Evolutionary conservation across 2,329 filamentous ascomycete genomes (phyloP), one percentile per base, ranked within the genome.

Genomic region (Ampelomyces quisqualis): DNA sequence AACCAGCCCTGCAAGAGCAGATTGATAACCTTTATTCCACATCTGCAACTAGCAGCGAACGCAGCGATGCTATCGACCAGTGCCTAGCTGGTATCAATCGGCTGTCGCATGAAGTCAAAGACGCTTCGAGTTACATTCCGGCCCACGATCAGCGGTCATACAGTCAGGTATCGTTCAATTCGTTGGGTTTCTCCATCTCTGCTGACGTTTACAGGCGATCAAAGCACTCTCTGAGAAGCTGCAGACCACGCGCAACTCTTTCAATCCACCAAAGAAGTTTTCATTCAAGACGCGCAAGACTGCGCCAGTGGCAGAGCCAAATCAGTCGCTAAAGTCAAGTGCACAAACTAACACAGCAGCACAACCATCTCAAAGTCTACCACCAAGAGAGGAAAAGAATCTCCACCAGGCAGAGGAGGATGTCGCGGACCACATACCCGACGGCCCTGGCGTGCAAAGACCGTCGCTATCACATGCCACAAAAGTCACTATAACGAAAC

Each of bases 141-240:
- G 82, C 89, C 6, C 94, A 96, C 64, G 93, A 97, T 60, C 88
- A 93, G 66, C 82, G 88, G 55, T 85, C 86, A 17, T 97, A 95
- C 62, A 80, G 84, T 29, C 83, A 90, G 72, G 88, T 90, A 69
- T 39, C 59, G 44, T n/a, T 13, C 1, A 15, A 4, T 9, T 23
- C 14, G 3, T 7, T n/a, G 5, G n/a, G 4, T 27, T 26, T 29
- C 17, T 35, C 23, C 4, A 27, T 7, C 3, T 7, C 5, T 35
- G 30, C 51, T 69, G 43, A 68, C 39, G n/a, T 8, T 2, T 31
- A 18, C 56, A 89, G 81, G 80, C 86, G 15, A 82, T 96, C 68
- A 95, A 93, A 73, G 78, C 78, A 11, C 74, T 96, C 10, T 84
- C 85, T 13, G 87, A 91, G 41, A 88, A 86, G 58, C 76, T 96